Percentiles rank a stretch among this genome's conserved stretches.
Conservation (phyloP, 306 rosid species). For the Mimosa bimucronata region DNA sequence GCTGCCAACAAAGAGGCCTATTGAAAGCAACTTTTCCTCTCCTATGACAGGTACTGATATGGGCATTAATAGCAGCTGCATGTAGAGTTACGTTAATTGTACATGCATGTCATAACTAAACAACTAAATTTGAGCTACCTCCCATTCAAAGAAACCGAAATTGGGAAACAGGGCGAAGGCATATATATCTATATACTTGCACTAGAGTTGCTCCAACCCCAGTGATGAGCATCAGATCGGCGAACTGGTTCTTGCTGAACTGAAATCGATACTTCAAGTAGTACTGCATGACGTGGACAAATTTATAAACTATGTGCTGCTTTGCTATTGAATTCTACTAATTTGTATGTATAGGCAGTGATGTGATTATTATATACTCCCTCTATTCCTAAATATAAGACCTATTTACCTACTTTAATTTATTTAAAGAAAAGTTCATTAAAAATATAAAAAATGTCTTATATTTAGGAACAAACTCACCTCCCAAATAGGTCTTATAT, state of each 20-base stretch:
- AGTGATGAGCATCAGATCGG: slow-evolving; percentile 72
- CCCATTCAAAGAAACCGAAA: slow-evolving; percentile 2
- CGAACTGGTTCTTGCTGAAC: slow-evolving; percentile 79
- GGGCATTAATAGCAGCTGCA: slow-evolving; percentile 81
- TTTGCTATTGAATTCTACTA: background rate
- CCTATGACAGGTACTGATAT: slow-evolving; percentile 55
- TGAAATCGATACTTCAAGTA: slow-evolving; percentile 82
- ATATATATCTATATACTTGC: slow-evolving; percentile 53
- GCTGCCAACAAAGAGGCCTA: slow-evolving; percentile 63
- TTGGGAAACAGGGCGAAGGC: background rate
- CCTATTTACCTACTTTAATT: too few species aligned
- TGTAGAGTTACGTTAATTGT: too few species aligned
- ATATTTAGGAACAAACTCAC: too few species aligned
- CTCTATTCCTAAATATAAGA: too few species aligned
- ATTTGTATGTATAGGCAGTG: background rate
- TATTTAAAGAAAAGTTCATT: too few species aligned
- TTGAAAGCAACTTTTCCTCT: slow-evolving; percentile 74
- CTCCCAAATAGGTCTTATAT: too few species aligned
- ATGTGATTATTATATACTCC: slow-evolving; percentile 1
- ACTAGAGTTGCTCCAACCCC: slow-evolving; percentile 69
- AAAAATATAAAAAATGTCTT: too few species aligned
- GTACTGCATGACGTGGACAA: slow-evolving; percentile 78
- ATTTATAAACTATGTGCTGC: background rate
- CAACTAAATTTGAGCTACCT: background rate
- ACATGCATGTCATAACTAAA: background rate